Evolutionary conservation across 2,329 filamentous ascomycete genomes (phyloP).

Genomic region (Aspergillus chevalieri): DNA sequence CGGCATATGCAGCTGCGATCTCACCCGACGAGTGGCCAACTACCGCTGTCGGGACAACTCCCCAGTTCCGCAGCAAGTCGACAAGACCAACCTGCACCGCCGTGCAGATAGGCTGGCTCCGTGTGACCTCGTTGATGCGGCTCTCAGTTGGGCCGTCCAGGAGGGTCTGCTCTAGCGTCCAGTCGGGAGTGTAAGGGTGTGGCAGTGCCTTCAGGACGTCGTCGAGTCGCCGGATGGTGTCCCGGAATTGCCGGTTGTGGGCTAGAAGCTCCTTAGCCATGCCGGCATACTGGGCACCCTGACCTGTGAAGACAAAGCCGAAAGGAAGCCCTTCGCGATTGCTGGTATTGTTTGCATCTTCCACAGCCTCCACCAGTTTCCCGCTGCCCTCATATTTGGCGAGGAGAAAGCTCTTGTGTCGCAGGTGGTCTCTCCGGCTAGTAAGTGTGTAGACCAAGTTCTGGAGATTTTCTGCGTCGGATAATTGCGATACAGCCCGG

Average conservation of each 20-base stretch:
- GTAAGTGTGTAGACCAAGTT: not conserved
- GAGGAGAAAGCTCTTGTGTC: not conserved
- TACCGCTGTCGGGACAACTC: slow-evolving; percentile 10
- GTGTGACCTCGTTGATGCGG: slow-evolving; percentile 9
- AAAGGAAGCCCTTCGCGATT: not conserved
- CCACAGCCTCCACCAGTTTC: no score
- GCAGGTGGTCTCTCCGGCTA: not conserved
- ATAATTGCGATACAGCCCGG: no score
- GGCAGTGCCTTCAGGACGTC: not conserved
- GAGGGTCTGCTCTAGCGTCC: not conserved
- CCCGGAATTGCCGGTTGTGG: not conserved
- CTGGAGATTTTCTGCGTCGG: not conserved
- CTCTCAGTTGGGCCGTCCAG: not conserved
- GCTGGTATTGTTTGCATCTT: slow-evolving; percentile 1
- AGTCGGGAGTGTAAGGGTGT: not conserved
- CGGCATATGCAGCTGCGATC: slow-evolving; percentile 21
- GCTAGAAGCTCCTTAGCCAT: slow-evolving; percentile 18
- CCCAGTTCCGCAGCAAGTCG: slow-evolving; percentile 7
- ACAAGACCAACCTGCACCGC: slow-evolving; percentile 21
- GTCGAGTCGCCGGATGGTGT: not conserved
- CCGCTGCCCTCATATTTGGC: not conserved
- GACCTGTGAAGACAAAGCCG: slow-evolving; percentile 24
- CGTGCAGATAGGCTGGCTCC: slow-evolving; percentile 18
- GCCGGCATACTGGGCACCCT: slow-evolving; percentile 25
- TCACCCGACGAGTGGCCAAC: slow-evolving; percentile 22